These are phyloP conservation scores for Plasmodium knowlesi DNA, from an alignment of 169 alveolate species.

Conservation along the genomic window DNA sequence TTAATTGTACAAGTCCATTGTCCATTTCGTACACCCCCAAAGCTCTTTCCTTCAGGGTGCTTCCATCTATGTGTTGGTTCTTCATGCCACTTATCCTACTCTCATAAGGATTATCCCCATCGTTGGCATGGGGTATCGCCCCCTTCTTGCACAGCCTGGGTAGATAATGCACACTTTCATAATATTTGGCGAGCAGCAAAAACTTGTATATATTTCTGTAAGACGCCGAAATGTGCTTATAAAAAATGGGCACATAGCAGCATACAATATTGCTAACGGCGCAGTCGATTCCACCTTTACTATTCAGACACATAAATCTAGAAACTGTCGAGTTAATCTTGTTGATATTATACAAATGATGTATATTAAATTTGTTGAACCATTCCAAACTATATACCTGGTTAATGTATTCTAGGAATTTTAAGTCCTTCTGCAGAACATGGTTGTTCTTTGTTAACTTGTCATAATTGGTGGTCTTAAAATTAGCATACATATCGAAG, in stretches of 20 bases:
- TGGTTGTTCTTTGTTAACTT: slow-evolving; percentile 1
- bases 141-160: slow-evolving; percentile 11
- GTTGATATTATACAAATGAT: slow-evolving; percentile 47
- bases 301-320: slow-evolving; percentile 4
- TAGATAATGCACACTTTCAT: slow-evolving; percentile 30
- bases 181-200: slow-evolving; percentile 26
- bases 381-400: slow-evolving; percentile 62
- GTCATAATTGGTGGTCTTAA: slow-evolving; percentile 13
- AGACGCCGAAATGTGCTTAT: slow-evolving; percentile 25
- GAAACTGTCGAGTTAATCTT: slow-evolving; percentile 29
- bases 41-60: not conserved
- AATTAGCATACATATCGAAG: not conserved
- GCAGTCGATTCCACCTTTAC: not conserved
- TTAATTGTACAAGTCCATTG: not conserved
- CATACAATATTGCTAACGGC: slow-evolving; percentile 9
- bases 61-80: not conserved
- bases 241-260: slow-evolving; percentile 61
- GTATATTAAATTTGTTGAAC: slow-evolving; percentile 66
- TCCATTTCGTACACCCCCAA: not conserved
- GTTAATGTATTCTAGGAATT: slow-evolving; percentile 31
- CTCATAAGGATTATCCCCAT: not conserved
- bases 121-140: not conserved
- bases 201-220: slow-evolving; percentile 66
- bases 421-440: slow-evolving; percentile 46
- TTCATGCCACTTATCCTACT: not conserved